These are phyloP conservation scores for Massariosphaeria phaeospora DNA, from an alignment of 495 filamentous ascomycete species.

Conservation along the genomic window DNA sequence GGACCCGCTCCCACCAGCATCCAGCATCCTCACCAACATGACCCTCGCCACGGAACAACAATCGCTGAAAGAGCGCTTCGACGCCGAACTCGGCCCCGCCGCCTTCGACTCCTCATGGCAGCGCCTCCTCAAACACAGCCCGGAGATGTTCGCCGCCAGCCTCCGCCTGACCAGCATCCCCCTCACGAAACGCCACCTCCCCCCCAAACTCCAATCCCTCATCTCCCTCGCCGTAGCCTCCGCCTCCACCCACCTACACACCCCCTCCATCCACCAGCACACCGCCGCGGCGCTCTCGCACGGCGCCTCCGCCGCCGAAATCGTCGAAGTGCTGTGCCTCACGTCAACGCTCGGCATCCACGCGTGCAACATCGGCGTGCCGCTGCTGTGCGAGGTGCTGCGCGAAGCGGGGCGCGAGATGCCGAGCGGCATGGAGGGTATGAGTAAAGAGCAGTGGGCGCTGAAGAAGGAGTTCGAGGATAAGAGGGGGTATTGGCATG, in stretches of 20 bases:
- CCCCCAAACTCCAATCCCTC: slow-evolving; percentile 42
- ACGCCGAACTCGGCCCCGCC: slow-evolving; percentile 2
- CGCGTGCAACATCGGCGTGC: slow-evolving; percentile 46
- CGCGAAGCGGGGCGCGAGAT: slow-evolving; percentile 39
- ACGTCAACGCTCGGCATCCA: slow-evolving; percentile 44
- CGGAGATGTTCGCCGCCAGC: slow-evolving; percentile 39
- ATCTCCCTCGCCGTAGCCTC: slow-evolving; percentile 42
- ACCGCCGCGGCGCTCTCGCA: slow-evolving; percentile 33
- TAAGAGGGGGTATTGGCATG: slow-evolving; percentile 46
- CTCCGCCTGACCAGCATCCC: slow-evolving; percentile 35
- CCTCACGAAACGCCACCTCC: slow-evolving; percentile 37
- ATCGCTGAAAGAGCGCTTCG: slow-evolving; percentile 14
- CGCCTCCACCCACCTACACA: slow-evolving; percentile 42
- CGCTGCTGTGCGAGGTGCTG: slow-evolving; percentile 43
- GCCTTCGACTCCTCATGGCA: slow-evolving; percentile 30
- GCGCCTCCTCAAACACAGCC: slow-evolving; percentile 34
- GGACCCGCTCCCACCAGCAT: not conserved
- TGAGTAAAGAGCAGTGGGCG: slow-evolving; percentile 32
- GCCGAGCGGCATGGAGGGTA: slow-evolving; percentile 19
- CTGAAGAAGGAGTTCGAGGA: slow-evolving; percentile 33
- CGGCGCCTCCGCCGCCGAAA: slow-evolving; percentile 41
- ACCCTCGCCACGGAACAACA: slow-evolving; percentile 7
- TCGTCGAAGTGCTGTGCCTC: slow-evolving; percentile 43
- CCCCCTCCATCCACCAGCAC: slow-evolving; percentile 39
- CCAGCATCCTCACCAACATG: slow-evolving; percentile 6